A percentile compares a stretch with the other conserved stretches of the same genome.
phyloP scores from a whole-genome alignment of 164 flowering plant species.

The Paratinospora sagittata region DNA sequence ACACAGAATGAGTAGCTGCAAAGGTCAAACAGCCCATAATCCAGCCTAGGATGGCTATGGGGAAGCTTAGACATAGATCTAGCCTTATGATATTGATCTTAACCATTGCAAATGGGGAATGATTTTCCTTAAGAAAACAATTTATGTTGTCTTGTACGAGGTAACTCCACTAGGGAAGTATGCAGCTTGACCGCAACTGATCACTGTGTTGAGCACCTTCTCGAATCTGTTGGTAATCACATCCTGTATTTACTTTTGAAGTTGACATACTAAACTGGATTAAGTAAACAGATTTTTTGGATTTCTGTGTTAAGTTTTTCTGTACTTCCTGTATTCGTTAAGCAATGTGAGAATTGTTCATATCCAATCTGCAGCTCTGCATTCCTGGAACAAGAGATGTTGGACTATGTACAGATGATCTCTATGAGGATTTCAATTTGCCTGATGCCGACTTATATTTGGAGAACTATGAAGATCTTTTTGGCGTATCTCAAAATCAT shows the following conservation, averaged over 20 bases:
- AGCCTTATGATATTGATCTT: neutral
- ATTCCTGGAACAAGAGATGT: conserved; percentile 36
- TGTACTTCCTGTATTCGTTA: neutral
- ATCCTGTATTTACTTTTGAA: no score
- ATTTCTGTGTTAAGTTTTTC: neutral
- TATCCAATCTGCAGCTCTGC: conserved; percentile 34
- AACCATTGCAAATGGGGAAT: neutral
- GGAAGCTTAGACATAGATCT: no score
- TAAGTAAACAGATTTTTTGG: neutral
- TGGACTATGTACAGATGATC: conserved; percentile 42
- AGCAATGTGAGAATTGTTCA: neutral
- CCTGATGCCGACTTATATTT: conserved; percentile 69
- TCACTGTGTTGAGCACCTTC: no score
- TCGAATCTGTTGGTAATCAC: no score
- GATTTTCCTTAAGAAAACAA: neutral
- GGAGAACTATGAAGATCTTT: conserved; percentile 86
- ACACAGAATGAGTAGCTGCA: neutral
- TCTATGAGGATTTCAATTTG: conserved; percentile 63
- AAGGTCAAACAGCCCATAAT: neutral
- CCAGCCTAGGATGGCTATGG: neutral
- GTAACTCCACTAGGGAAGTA: no score
- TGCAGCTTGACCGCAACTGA: no score
- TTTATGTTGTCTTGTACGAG: neutral
- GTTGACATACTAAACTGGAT: no score
- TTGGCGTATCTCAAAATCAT: conserved; percentile 55